Percentiles rank a stretch among this genome's conserved stretches.
phyloP scores from a whole-genome alignment of 2,329 filamentous ascomycete species.

The Tolypocladium pustulatum region DNA sequence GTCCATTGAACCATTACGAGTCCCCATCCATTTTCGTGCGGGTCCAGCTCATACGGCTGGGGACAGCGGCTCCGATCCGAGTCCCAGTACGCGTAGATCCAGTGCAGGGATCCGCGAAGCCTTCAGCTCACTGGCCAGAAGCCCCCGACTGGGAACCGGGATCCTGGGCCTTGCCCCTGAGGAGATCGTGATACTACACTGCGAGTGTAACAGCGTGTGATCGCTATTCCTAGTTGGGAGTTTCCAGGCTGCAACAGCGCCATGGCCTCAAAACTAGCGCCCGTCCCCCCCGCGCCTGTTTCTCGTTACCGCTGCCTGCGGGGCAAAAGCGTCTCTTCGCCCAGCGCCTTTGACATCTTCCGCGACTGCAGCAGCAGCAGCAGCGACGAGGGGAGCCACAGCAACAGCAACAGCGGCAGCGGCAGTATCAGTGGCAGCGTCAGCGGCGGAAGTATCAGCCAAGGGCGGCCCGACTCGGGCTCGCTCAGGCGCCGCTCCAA shows the following conservation, averaged over 20 bases:
- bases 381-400: not conserved
- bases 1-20: not conserved
- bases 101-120: not conserved
- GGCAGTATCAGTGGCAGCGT: not conserved
- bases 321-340: slow-evolving; percentile 23
- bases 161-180: not conserved
- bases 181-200: not conserved
- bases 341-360: slow-evolving; percentile 19
- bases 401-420: not conserved
- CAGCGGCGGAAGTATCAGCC: slow-evolving; percentile 5
- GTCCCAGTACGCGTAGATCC: not conserved
- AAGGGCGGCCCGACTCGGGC: slow-evolving; percentile 5
- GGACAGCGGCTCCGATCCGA: not conserved
- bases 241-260: not conserved
- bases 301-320: slow-evolving; percentile 22
- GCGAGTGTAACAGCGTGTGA: not conserved
- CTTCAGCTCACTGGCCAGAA: not conserved
- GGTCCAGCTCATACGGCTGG: not conserved
- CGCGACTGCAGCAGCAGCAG: slow-evolving; percentile 6
- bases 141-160: not conserved
- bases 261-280: not conserved
- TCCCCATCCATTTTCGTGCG: not conserved
- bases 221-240: not conserved
- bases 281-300: slow-evolving; percentile 4
- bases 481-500: slow-evolving; percentile 13